Conservation (phyloP, 768 basidiomycete species). For the Tricholoma bakamatsutake region DNA sequence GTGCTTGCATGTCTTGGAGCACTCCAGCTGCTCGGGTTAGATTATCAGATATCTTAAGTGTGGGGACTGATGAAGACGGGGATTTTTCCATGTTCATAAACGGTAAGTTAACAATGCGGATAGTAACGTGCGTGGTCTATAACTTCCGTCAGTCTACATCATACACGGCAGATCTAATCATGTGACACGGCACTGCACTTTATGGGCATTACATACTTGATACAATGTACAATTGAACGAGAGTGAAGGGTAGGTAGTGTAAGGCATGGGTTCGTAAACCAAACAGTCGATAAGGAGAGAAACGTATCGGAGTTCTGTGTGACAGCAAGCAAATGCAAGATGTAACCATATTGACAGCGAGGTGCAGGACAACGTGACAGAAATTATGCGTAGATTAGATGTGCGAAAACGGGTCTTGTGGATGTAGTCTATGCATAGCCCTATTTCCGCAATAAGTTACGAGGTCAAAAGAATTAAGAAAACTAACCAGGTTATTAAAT, state of each 20-base stretch:
- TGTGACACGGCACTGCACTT: conserved; percentile 6
- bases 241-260: conserved; percentile 18
- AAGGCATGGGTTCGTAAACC: conserved; percentile 17
- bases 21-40: conserved; percentile 46
- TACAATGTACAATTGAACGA: conserved; percentile 28
- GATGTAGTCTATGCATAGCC: neutral
- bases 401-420: neutral
- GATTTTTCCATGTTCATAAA: conserved; percentile 18
- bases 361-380: conserved; percentile 8
- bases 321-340: conserved; percentile 15
- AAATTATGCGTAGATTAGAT: conserved; percentile 10
- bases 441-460: neutral
- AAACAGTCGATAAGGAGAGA: conserved; percentile 3
- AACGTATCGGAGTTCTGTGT: conserved; percentile 8
- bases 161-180: no score
- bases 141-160: no score
- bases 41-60: conserved; percentile 34
- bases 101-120: no score
- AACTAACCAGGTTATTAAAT: conserved; percentile 15
- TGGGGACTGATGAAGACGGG: conserved; percentile 22
- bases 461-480: neutral
- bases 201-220: conserved; percentile 15
- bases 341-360: conserved; percentile 3
- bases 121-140: conserved; percentile 7
- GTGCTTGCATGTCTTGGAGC: conserved; percentile 44